A percentile compares a stretch with the other conserved stretches of the same genome.
Evolutionary conservation across 176 grass and related monocot genomes (phyloP).

Genomic region (Elaeis guineensis): DNA sequence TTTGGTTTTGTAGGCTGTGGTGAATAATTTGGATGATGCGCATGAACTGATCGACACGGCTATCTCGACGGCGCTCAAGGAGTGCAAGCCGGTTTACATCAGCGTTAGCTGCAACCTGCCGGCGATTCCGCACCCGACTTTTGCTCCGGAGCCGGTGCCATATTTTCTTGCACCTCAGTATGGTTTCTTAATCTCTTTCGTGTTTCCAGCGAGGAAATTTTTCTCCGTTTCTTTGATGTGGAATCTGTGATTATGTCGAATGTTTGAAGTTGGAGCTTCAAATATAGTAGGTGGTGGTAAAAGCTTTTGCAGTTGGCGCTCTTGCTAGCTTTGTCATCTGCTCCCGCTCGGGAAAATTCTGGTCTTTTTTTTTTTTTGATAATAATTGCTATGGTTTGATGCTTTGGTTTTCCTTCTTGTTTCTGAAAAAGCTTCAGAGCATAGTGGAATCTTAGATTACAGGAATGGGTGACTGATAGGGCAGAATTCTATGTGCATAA

Average conservation of each 20-base stretch:
- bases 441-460: too few species aligned
- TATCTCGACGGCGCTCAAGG: conserved; percentile 7
- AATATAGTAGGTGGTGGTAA: too few species aligned
- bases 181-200: not conserved
- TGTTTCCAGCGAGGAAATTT: not conserved
- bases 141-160: not conserved
- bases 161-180: conserved; percentile 7
- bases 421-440: too few species aligned
- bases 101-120: conserved; percentile 16
- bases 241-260: not conserved
- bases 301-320: not conserved
- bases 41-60: conserved; percentile 15
- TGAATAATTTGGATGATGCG: conserved; percentile 11
- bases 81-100: conserved; percentile 9
- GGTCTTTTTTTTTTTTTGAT: too few species aligned
- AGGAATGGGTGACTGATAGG: too few species aligned
- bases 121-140: conserved; percentile 6
- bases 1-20: not conserved
- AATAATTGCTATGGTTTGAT: too few species aligned
- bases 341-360: too few species aligned
- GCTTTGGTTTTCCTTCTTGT: too few species aligned
- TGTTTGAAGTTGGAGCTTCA: too few species aligned
- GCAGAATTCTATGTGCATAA: too few species aligned
- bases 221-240: not conserved
- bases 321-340: too few species aligned